Conservation (phyloP, 345 rosid genomes). For the Corchorus olitorius region DNA sequence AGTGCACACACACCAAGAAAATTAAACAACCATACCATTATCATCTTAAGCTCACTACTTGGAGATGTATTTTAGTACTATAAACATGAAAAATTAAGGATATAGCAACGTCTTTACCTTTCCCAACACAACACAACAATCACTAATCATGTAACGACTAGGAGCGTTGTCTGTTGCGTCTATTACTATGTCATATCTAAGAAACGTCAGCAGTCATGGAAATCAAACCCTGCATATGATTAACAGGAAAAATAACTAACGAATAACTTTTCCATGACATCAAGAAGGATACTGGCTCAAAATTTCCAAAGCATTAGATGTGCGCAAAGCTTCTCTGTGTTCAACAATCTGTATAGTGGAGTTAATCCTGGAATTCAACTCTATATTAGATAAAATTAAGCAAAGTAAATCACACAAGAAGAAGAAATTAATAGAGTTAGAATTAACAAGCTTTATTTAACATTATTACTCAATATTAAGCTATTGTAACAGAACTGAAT, state of each 20-base stretch:
- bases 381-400: slow-evolving; percentile 13
- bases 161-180: slow-evolving; percentile 98
- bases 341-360: slow-evolving; percentile 71
- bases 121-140: slow-evolving; percentile 90
- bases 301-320: slow-evolving; percentile 89
- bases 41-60: not conserved
- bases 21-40: not conserved
- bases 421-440: not conserved
- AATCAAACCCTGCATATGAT: not conserved
- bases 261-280: not conserved
- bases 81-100: not conserved
- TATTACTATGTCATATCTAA: slow-evolving; percentile 79
- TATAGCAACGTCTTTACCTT: slow-evolving; percentile 51
- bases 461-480: not conserved
- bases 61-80: not conserved
- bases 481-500: not conserved
- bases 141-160: slow-evolving; percentile 95
- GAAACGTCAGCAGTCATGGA: slow-evolving; percentile 41
- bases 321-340: slow-evolving; percentile 74
- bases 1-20: not conserved
- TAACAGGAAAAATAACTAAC: not conserved
- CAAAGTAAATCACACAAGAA: not conserved
- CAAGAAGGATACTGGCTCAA: slow-evolving; percentile 79
- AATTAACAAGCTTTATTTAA: not conserved
- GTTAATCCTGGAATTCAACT: slow-evolving; percentile 60